Evolutionary conservation across 2,329 filamentous ascomycete species (phyloP).

Genomic region (Didymella sp.): DNA sequence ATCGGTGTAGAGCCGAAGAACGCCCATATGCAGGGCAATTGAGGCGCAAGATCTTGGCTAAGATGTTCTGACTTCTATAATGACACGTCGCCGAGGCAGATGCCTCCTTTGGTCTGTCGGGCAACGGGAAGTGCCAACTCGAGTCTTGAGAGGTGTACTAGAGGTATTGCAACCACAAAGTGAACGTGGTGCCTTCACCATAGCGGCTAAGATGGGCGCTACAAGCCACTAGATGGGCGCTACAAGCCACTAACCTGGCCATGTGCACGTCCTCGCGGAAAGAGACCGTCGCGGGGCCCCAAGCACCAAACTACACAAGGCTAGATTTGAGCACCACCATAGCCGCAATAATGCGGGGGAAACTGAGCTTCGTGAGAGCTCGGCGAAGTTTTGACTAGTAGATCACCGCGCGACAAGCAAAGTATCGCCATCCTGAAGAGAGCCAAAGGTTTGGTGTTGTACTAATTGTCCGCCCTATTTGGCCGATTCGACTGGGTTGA

Average conservation of each 20-base stretch:
- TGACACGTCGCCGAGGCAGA: not conserved
- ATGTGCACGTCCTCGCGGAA: slow-evolving; percentile 16
- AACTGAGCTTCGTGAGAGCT: not conserved
- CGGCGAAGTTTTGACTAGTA: not conserved
- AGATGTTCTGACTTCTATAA: slow-evolving; percentile 3
- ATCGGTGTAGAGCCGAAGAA: slow-evolving; percentile 7
- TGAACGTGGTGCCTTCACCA: not conserved
- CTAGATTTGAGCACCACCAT: slow-evolving; percentile 11
- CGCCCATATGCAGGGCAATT: slow-evolving; percentile 12
- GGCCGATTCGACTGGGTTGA: slow-evolving; percentile 7
- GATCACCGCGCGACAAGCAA: not conserved
- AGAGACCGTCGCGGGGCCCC: slow-evolving; percentile 17
- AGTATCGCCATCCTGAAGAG: not conserved
- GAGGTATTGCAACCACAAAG: not conserved
- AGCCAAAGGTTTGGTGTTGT: not conserved
- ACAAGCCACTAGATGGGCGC: slow-evolving; percentile 10
- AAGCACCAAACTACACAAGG: slow-evolving; percentile 11
- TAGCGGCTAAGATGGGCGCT: slow-evolving; percentile 7
- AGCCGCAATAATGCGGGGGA: slow-evolving; percentile 21
- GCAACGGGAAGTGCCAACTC: slow-evolving; percentile 4
- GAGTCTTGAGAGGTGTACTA: not conserved
- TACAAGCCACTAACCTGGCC: slow-evolving; percentile 8
- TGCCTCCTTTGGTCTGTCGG: not conserved
- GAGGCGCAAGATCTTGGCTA: slow-evolving; percentile 1
- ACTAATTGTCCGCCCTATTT: slow-evolving; percentile 4